Base-by-base conservation (phyloP, 805 yeast species). In the Dipodascus albidus region DNA sequence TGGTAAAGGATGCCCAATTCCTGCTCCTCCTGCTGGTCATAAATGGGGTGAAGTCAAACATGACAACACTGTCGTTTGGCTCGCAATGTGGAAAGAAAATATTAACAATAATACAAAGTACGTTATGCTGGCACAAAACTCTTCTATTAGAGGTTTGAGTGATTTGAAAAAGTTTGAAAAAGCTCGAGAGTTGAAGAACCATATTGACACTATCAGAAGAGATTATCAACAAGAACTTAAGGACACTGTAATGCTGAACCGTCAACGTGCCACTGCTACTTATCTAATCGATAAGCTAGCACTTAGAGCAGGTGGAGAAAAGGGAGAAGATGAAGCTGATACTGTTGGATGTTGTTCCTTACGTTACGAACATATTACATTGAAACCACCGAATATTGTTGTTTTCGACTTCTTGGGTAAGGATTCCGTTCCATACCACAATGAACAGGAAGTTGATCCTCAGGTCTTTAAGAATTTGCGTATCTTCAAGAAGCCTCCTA, bases 271-370 rank as follows among this genome's bases (percentile, higher is more conserved):
- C 3, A 87, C 93, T 1, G 96, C 96, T 2, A 87, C 91, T 50
- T 91, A 91, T 68, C 75, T 91, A 50, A 90, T 91, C 64, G 98
- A 91, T 71, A 81, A 84, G 2, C 83, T 91, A 63, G 98, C 98
- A 0, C 76, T 91, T 59, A 86, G 98, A 83, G 97, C 97, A 1
- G 97, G 97, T 66, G 96, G 97, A 62, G 97, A 91, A 68, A 91
- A 91, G 67, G 85, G 91, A 9, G 98, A 91, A 2, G 98, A 91
- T 60, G 97, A 90, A 66, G 98, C 98, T 1, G 98, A 91, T 66
- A 91, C 98, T 1, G 98, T 91, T 48, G 98, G 98, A 48, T 91
- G 98, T 70, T 91, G 98, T 70, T 90, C 97, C 0, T 76, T 91
- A 59, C 74, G 98, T 62, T 90, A 73, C 64, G 98, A 90, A 66